Percentiles rank a stretch among this genome's conserved stretches.
phyloP scores from a whole-genome alignment of 495 filamentous ascomycete species.

The Penicillium flavigenum region DNA sequence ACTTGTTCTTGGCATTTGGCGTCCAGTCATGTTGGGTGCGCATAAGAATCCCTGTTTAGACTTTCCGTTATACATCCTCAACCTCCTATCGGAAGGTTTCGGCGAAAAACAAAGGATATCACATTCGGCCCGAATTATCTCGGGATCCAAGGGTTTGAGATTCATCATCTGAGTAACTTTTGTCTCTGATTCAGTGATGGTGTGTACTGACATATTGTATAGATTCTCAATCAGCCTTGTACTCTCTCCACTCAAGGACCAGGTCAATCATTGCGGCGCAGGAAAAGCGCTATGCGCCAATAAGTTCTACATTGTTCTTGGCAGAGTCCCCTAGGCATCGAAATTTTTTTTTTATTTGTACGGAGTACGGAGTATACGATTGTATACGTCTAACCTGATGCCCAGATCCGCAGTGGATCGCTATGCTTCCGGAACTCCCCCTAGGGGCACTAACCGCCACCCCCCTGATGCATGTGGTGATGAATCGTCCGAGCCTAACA shows the following conservation, averaged over 20 bases:
- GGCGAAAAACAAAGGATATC: background rate
- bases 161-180: slow-evolving; percentile 20
- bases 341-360: slow-evolving; percentile 7
- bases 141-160: slow-evolving; percentile 7
- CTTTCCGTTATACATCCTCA: background rate
- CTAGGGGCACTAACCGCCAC: slow-evolving; percentile 1
- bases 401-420: slow-evolving; percentile 18
- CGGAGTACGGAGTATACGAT: too few species aligned
- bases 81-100: slow-evolving; percentile 8
- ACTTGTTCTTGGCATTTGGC: slow-evolving; percentile 30
- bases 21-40: slow-evolving; percentile 23
- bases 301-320: slow-evolving; percentile 11
- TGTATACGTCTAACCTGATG: slow-evolving; percentile 12
- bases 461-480: slow-evolving; percentile 11
- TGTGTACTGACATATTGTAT: background rate
- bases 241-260: background rate
- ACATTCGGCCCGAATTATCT: slow-evolving; percentile 16
- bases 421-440: slow-evolving; percentile 9
- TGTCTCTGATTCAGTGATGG: background rate
- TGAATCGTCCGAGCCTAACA: slow-evolving; percentile 18
- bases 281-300: background rate
- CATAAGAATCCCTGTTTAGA: slow-evolving; percentile 1
- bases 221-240: slow-evolving; percentile 5
- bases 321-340: slow-evolving; percentile 23
- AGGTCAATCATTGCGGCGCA: background rate